Conservation (phyloP, 2,329 filamentous ascomycete genomes). For the Penicillium sp. region DNA sequence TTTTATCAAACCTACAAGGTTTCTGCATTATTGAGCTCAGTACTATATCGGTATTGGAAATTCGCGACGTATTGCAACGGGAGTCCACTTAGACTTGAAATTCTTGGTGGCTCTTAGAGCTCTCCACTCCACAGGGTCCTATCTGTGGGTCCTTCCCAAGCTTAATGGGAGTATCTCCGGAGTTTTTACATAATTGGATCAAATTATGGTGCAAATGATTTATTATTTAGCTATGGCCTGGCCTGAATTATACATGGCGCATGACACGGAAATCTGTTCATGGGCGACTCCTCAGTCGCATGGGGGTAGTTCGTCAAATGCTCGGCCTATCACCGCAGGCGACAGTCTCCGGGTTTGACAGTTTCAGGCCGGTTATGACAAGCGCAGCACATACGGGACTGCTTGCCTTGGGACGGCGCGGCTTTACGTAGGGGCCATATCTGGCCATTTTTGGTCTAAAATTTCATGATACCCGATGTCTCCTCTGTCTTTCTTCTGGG, state of each 20-base stretch:
- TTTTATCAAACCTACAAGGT: too few species aligned
- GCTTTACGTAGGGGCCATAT: not conserved
- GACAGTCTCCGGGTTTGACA: not conserved
- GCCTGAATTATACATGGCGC: not conserved
- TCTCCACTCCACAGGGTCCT: not conserved
- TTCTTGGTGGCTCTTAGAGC: too few species aligned
- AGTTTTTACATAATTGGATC: not conserved
- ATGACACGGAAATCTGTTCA: not conserved
- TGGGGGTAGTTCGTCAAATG: not conserved
- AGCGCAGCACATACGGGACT: not conserved
- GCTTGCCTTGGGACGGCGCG: not conserved
- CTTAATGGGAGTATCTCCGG: not conserved
- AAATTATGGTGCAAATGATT: not conserved
- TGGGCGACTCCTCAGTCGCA: not conserved
- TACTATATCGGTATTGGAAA: not conserved
- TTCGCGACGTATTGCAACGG: not conserved
- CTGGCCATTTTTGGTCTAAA: not conserved
- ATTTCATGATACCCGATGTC: constrained; percentile 7
- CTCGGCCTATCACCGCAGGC: not conserved
- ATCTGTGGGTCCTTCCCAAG: not conserved
- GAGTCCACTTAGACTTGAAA: too few species aligned
- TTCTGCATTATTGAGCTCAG: not conserved
- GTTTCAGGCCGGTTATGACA: not conserved
- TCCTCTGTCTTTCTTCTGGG: not conserved
- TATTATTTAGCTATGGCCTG: not conserved